phyloP scores from a whole-genome alignment of 83 land plant genomes.

The Diphasiastrum complanatum region DNA sequence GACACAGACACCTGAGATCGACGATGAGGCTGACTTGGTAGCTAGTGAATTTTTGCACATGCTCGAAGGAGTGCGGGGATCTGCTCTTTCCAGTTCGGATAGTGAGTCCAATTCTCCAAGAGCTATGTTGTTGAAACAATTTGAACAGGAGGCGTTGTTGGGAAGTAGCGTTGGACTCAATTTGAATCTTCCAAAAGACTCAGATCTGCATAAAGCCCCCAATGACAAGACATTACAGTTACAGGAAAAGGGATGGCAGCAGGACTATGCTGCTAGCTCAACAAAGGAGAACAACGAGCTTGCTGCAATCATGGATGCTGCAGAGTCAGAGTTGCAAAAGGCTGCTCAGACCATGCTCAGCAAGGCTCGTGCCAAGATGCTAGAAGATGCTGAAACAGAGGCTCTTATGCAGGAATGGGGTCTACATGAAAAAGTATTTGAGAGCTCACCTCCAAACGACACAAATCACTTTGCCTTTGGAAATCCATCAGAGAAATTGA shows the following conservation, averaged over 20 bases:
- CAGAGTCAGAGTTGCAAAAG: slow-evolving; percentile 37
- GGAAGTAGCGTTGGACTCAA: slow-evolving; percentile 18
- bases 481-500: slow-evolving; percentile 15
- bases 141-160: slow-evolving; percentile 41
- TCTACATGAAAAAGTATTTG: slow-evolving; percentile 54
- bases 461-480: slow-evolving; percentile 48
- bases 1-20: neutral
- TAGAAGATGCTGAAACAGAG: slow-evolving; percentile 73
- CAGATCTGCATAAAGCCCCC: slow-evolving; percentile 4
- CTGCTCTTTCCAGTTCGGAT: slow-evolving; percentile 37
- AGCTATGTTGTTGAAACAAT: slow-evolving; percentile 50
- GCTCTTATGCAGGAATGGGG: slow-evolving; percentile 71
- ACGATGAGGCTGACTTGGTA: slow-evolving; percentile 36
- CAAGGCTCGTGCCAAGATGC: slow-evolving; percentile 49
- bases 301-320: slow-evolving; percentile 32
- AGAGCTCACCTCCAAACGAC: slow-evolving; percentile 35
- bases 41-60: slow-evolving; percentile 56
- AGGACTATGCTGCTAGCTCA: neutral
- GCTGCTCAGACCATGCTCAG: slow-evolving; percentile 30
- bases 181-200: slow-evolving; percentile 5
- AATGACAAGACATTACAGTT: slow-evolving; percentile 25
- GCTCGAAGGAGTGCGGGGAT: slow-evolving; percentile 44
- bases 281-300: slow-evolving; percentile 37
- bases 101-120: slow-evolving; percentile 65
- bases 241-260: neutral